Base-by-base conservation (phyloP, 164 flowering plant species). In the Chloranthus sessilifolius region DNA sequence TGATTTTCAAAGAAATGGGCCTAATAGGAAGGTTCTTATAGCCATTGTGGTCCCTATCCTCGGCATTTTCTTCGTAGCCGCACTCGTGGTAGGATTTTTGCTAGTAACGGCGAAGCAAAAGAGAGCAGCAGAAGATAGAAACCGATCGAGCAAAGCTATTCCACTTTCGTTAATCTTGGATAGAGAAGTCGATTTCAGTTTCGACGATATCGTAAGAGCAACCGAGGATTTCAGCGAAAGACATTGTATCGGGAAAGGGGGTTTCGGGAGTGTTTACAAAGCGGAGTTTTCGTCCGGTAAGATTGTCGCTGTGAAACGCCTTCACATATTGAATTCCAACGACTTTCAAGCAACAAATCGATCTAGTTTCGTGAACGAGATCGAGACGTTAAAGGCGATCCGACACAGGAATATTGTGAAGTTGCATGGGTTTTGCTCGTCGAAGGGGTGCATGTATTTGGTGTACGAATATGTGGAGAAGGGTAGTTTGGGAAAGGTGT, bases 361-460 rank as follows among this genome's bases (percentile, higher is more conserved):
- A 22, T 4, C 41, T 48, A 73, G 78, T 43, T 83, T 83, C 39
- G 64, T 70, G 68, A 76, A 61, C 29, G 91, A 83, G 61, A 78
- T 83, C 2, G 52, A 60, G 17, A 39, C 68, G 3, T 28, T 83
- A 50, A 83, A 85, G 15, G 70, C 73, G 29, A 58, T 69, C 3
- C 51, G 82, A 53, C 92, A 83, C 68, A 57, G 83, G 28, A 83
- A 83, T 26, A 79, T 83, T 25, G 73, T 83, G 35, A 79, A 72
- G 67, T 70, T 79, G 15, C 51, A 66, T 43, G 92, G 85, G 7
- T 83, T 53, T 52, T 83, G 85, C 47, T 63, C 77, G 5, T 57
- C 31, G 35, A 30, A 52, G 15, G 74, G 70, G 1, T 33, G 27
- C 37, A 50, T 74, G 71, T 75, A 67, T 61, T 68, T 83, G 80